Evolutionary conservation across 2,329 filamentous ascomycete species (phyloP).

Genomic region (Curvularia sp.): DNA sequence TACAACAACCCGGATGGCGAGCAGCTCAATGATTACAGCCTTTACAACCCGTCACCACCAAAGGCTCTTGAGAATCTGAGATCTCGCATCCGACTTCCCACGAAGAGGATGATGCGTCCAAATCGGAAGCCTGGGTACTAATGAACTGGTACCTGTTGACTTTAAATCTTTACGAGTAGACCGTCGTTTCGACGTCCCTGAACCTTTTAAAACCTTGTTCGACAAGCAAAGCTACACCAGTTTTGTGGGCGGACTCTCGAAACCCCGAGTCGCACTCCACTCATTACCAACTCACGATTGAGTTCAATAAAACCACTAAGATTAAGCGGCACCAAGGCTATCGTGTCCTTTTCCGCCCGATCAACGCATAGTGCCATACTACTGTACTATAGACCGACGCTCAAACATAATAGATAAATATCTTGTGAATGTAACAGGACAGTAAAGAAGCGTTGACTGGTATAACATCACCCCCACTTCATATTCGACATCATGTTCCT

Average conservation of each 20-base stretch:
- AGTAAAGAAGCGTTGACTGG: not conserved
- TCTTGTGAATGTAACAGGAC: not conserved
- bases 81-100: slow-evolving; percentile 16
- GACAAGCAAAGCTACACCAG: not conserved
- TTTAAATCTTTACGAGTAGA: not conserved
- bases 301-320: not conserved
- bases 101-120: slow-evolving; percentile 10
- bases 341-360: not conserved
- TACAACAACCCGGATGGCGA: not conserved
- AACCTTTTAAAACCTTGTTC: too few species aligned
- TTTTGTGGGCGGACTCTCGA: not conserved
- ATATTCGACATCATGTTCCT: not conserved
- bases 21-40: not conserved
- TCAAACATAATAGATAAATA: not conserved
- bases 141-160: not conserved
- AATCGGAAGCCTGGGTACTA: not conserved
- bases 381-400: not conserved
- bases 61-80: slow-evolving; percentile 13
- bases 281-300: not conserved
- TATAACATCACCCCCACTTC: not conserved
- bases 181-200: not conserved
- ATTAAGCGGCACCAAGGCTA: not conserved
- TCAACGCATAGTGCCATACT: not conserved
- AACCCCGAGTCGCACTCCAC: not conserved
- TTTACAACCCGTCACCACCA: slow-evolving; percentile 14